Evolutionary conservation across 148 eudicot species (phyloP).

Genomic region (Vaccinium corymbosum): DNA sequence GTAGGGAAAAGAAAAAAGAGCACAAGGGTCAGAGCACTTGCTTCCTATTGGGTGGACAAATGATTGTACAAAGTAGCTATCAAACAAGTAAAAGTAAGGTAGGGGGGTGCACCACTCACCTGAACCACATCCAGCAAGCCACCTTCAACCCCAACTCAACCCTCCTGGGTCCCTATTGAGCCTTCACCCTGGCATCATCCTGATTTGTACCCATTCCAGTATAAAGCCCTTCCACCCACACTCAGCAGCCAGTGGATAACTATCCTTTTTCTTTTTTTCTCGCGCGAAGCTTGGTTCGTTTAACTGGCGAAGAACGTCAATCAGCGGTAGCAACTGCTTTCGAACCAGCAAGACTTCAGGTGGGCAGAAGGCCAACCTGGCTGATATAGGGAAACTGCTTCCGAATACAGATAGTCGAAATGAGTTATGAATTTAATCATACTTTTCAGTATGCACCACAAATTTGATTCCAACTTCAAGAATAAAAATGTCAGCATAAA

Average conservation of each 20-base stretch:
- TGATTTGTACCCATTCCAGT: neutral
- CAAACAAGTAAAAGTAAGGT: neutral
- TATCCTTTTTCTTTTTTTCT: neutral
- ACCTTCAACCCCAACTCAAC: conserved; percentile 13
- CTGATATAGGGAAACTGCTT: neutral
- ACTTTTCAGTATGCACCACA: neutral
- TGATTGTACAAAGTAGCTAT: neutral
- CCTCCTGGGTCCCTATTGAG: conserved; percentile 7
- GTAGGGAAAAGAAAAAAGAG: conserved; percentile 1
- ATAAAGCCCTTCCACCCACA: neutral
- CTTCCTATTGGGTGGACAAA: conserved; percentile 10
- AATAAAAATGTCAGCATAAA: neutral
- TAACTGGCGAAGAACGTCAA: neutral
- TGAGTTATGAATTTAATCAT: neutral
- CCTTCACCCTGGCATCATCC: conserved; percentile 7
- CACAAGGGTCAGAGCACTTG: neutral
- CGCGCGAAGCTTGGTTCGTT: neutral
- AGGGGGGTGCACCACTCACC: conserved; percentile 7
- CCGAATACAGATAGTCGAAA: neutral
- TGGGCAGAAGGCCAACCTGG: neutral
- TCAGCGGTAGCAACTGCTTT: neutral
- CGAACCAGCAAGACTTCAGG: neutral
- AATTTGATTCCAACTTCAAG: neutral
- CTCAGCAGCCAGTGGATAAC: neutral
- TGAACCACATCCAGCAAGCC: neutral